phyloP scores from a whole-genome alignment of 1,139 yeast genomes.

The Meyerozyma smithsonii region DNA sequence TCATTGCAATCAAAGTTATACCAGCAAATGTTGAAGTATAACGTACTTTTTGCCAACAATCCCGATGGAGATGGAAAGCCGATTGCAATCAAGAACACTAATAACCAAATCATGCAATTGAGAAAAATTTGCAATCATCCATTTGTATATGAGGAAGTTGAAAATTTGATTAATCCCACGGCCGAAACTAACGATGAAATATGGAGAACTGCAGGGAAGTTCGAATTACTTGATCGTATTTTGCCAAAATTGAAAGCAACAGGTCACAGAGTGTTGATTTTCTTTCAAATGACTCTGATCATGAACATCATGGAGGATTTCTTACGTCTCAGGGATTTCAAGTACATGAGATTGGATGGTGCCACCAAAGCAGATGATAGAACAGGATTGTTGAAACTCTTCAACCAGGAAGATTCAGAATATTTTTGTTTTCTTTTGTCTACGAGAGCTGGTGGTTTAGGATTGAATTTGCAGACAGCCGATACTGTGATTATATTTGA shows the following conservation, averaged over 20 bases:
- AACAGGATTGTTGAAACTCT: constrained; percentile 59
- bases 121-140: constrained; percentile 97
- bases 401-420: constrained; percentile 69
- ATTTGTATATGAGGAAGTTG: constrained; percentile 93
- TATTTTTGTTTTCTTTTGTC: constrained; percentile 75
- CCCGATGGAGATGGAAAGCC: constrained; percentile 32
- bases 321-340: constrained; percentile 56
- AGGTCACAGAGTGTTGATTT: constrained; percentile 75
- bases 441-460: constrained; percentile 88
- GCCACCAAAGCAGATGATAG: constrained; percentile 81
- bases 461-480: constrained; percentile 80
- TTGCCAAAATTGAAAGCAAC: constrained; percentile 71
- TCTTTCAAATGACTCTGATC: constrained; percentile 85
- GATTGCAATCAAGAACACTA: constrained; percentile 73
- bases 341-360: constrained; percentile 78
- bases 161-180: constrained; percentile 75
- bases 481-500: constrained; percentile 86
- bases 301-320: constrained; percentile 91
- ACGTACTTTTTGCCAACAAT: constrained; percentile 61
- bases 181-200: constrained; percentile 64
- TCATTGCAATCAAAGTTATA: constrained; percentile 77
- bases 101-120: constrained; percentile 92
- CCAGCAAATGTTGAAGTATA: constrained; percentile 70
- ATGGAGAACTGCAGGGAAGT: constrained; percentile 77
- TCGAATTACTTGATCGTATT: constrained; percentile 69